Percentiles rank a stretch among this genome's conserved stretches.
Evolutionary conservation across 208 protist species (phyloP).

Genomic region (Novymonas esmeraldas): DNA sequence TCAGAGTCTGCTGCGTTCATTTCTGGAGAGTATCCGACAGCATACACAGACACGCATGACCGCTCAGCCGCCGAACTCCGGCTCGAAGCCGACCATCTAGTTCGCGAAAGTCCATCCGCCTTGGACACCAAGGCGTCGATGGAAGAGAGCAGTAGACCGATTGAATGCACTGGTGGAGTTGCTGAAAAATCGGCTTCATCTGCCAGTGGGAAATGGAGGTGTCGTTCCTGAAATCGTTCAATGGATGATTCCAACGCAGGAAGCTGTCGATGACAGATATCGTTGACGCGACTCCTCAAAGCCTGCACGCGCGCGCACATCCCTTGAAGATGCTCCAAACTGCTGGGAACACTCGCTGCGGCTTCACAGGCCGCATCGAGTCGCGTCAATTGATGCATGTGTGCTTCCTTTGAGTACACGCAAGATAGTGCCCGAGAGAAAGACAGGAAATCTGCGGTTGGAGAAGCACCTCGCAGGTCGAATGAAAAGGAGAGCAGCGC

Average conservation of each 20-base stretch:
- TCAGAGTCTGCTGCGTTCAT: not conserved
- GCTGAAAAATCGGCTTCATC: conserved; percentile 5
- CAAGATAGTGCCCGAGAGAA: too few relatives aligned
- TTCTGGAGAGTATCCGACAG: conserved; percentile 22
- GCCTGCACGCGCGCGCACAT: conserved; percentile 18
- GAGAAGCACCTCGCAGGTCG: too few relatives aligned
- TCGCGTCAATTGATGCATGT: conserved; percentile 20
- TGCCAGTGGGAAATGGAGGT: conserved; percentile 22
- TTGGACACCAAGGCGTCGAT: conserved; percentile 16
- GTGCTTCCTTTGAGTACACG: not conserved
- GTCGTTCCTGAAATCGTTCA: conserved; percentile 27
- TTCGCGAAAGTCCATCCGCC: not conserved
- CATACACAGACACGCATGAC: conserved; percentile 1
- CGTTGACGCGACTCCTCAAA: conserved; percentile 8
- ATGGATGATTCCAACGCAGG: conserved; percentile 27
- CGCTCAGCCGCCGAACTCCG: conserved; percentile 2
- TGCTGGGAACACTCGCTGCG: conserved; percentile 4
- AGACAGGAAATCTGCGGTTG: too few relatives aligned
- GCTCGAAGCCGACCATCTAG: not conserved
- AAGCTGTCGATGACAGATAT: conserved; percentile 18
- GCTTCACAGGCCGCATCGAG: conserved; percentile 38
- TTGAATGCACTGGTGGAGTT: conserved; percentile 7
- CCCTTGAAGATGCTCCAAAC: conserved; percentile 16
- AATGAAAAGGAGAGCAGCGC: too few relatives aligned
- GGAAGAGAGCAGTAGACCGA: conserved; percentile 21